These are phyloP conservation scores for Albophoma yamanashiensis DNA, from an alignment of 2,329 filamentous ascomycete species.

Conservation along the genomic window DNA sequence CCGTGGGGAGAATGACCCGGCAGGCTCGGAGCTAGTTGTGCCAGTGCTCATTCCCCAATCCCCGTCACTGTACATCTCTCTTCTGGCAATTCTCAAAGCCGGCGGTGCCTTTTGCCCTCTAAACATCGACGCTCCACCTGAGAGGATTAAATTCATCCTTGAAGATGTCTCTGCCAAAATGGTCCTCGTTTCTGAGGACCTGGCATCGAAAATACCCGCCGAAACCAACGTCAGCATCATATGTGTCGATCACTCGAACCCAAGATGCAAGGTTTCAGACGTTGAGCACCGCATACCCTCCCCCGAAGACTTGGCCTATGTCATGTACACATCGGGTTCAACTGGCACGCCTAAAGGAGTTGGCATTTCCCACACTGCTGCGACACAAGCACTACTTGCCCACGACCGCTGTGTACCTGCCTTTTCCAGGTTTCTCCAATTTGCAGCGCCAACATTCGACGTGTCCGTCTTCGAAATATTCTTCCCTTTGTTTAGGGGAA, in stretches of 20 bases:
- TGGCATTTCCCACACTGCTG: constrained; percentile 67
- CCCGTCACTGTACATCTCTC: constrained; percentile 64
- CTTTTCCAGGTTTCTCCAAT: constrained; percentile 78
- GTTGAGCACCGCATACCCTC: constrained; percentile 8
- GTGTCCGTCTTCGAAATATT: constrained; percentile 94
- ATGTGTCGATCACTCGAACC: constrained; percentile 14
- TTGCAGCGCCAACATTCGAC: constrained; percentile 86
- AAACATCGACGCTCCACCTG: constrained; percentile 64
- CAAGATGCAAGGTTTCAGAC: background rate
- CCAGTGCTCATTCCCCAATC: constrained; percentile 72
- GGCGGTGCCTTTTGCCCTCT: constrained; percentile 82
- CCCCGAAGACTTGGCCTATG: constrained; percentile 56
- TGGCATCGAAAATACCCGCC: constrained; percentile 28
- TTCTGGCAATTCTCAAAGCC: constrained; percentile 67
- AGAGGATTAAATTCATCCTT: constrained; percentile 71
- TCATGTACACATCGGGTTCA: constrained; percentile 90
- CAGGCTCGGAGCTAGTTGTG: constrained; percentile 39
- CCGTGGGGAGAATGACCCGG: constrained; percentile 1
- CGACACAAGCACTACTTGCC: constrained; percentile 70
- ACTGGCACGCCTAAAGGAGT: constrained; percentile 88
- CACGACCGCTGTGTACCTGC: constrained; percentile 67
- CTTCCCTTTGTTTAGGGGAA: constrained; percentile 67
- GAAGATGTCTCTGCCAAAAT: constrained; percentile 62
- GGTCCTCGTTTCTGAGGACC: constrained; percentile 50
- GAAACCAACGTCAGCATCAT: constrained; percentile 23